These are phyloP conservation scores for Erysimum cheiranthoides DNA, from an alignment of 345 rosid genomes.

Conservation along the genomic window DNA sequence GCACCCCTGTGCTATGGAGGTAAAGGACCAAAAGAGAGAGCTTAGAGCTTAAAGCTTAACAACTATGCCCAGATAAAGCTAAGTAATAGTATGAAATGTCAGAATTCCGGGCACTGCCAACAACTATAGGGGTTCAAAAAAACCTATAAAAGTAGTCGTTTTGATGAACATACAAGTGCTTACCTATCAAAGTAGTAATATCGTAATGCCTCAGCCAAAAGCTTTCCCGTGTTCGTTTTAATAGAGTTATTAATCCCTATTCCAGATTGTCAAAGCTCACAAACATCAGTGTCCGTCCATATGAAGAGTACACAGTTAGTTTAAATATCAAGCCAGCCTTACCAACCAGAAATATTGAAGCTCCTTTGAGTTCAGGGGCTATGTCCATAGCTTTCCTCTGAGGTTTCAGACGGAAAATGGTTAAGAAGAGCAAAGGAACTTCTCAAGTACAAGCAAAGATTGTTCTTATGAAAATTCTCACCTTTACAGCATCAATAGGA, in stretches of 20 bases:
- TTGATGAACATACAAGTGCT: not conserved
- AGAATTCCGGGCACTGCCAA: not conserved
- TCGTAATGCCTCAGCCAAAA: constrained; percentile 69
- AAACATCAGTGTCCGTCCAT: constrained; percentile 17
- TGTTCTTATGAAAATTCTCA: constrained; percentile 37
- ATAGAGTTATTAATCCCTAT: constrained; percentile 68
- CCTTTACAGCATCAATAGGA: constrained; percentile 51
- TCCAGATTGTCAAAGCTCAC: constrained; percentile 29
- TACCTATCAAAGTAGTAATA: constrained; percentile 92
- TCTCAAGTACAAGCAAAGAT: constrained; percentile 9
- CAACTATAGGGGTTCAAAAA: not conserved
- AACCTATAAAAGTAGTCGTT: not conserved
- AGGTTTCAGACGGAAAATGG: constrained; percentile 40
- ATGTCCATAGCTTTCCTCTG: constrained; percentile 77
- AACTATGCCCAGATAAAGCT: not conserved
- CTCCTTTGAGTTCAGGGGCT: constrained; percentile 69
- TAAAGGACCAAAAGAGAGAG: constrained; percentile 1
- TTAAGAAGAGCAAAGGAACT: constrained; percentile 22
- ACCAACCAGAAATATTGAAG: constrained; percentile 87
- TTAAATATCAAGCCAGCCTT: constrained; percentile 42
- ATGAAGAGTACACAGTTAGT: constrained; percentile 2
- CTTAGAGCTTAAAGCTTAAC: constrained; percentile 17
- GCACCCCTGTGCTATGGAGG: not conserved
- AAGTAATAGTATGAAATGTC: constrained; percentile 1
- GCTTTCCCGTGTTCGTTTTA: constrained; percentile 64